Percentiles rank a stretch among this genome's conserved stretches.
Evolutionary conservation across 192 early-diverging fungal species (phyloP).

Genomic region (Haplosporangium gracile): DNA sequence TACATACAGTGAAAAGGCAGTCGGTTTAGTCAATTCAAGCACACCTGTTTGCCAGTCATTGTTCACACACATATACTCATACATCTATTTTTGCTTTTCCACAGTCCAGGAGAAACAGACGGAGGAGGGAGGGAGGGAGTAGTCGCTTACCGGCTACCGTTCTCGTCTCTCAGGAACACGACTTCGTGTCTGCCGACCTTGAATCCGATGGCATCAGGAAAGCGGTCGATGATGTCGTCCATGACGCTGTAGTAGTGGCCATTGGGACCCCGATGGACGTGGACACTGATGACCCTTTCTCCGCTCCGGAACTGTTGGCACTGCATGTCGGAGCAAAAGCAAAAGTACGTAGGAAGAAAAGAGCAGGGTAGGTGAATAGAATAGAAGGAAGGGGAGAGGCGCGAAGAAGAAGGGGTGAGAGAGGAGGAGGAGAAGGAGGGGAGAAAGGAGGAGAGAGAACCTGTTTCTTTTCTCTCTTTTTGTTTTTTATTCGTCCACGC

Average conservation of each 20-base stretch:
- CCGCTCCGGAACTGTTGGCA: neutral
- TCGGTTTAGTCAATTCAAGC: neutral
- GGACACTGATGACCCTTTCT: neutral
- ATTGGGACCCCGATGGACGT: neutral
- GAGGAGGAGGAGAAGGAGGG: no score
- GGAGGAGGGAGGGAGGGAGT: neutral
- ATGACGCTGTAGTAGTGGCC: conserved; percentile 1
- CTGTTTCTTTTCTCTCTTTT: no score
- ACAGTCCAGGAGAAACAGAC: no score
- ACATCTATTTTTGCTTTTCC: no score
- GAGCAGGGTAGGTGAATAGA: neutral
- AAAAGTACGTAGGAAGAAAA: neutral
- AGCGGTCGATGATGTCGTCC: conserved; percentile 1
- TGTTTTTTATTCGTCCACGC: no score
- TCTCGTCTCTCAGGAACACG: conserved; percentile 6
- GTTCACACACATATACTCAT: no score
- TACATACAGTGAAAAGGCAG: neutral
- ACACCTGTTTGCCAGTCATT: neutral
- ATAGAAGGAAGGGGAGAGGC: neutral
- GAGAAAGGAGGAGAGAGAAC: no score
- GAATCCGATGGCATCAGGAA: conserved; percentile 3
- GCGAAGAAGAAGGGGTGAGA: no score
- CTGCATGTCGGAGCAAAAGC: neutral
- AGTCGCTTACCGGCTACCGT: neutral
- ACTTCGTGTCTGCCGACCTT: neutral